Evolutionary conservation across 164 flowering plant species (phyloP).

Genomic region (Aristolochia fimbriata): DNA sequence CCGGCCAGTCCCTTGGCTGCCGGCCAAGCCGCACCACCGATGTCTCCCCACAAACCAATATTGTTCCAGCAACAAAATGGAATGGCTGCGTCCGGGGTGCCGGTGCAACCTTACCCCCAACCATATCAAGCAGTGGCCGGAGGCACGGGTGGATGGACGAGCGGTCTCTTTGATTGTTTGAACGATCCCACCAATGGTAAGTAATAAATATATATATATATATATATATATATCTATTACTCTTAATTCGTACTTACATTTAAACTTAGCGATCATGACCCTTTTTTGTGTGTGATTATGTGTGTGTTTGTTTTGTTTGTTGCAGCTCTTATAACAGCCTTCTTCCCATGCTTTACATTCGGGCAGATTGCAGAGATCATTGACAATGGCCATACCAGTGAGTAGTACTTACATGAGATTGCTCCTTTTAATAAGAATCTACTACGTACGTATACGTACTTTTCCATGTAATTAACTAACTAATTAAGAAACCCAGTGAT

Average conservation of each 20-base stretch:
- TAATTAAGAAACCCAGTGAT: too few species aligned
- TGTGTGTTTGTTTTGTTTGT: not conserved
- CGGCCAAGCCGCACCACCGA: not conserved
- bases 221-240: too few species aligned
- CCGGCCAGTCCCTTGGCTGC: not conserved
- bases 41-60: slow-evolving; percentile 1
- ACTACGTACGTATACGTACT: too few species aligned
- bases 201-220: not conserved
- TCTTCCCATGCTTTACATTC: slow-evolving; percentile 13
- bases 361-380: slow-evolving; percentile 15
- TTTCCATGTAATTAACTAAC: too few species aligned
- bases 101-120: slow-evolving; percentile 2
- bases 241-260: not conserved
- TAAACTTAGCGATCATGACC: too few species aligned
- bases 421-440: too few species aligned
- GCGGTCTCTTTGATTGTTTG: slow-evolving; percentile 38
- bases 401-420: not conserved
- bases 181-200: slow-evolving; percentile 37
- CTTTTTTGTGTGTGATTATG: not conserved
- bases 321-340: slow-evolving; percentile 10
- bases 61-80: too few species aligned
- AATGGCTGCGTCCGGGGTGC: slow-evolving; percentile 2
- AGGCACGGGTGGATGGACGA: slow-evolving; percentile 2
- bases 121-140: not conserved
- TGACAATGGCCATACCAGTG: slow-evolving; percentile 10